Base-by-base conservation (phyloP, 345 rosid genomes). In the Populus euphratica region DNA sequence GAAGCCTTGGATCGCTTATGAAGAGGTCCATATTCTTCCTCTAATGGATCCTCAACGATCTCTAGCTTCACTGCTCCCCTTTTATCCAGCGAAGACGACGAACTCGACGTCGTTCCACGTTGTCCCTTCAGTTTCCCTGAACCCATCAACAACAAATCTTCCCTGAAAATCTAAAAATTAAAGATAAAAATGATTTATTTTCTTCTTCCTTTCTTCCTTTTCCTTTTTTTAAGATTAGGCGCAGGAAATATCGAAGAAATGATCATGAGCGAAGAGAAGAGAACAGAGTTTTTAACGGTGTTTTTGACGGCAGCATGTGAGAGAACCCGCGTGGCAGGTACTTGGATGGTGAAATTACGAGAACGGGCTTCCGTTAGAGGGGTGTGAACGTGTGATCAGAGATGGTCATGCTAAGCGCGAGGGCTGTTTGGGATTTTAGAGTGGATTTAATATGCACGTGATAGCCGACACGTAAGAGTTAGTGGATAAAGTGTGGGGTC, bases 1-100 rank as follows among this genome's bases (percentile, higher is more conserved):
- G 87, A 88, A 52, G 82, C 74, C 88, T 80, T 92, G 61, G 94
- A 85, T 83, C 98, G 91, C 88, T 96, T 94, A 79, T 68, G 81
- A 80, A 83, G 87, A 82, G 94, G 93, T 35, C 87, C 92, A 43
- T 87, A 81, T 73, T 86, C 90, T 76, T 94, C 99, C 81, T 90
- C 96, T 77, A 89, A 84, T 44, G 86, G 72, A 74, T 94, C 97
- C 74, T 91, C 97, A 0, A 56, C 83, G 83, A 92, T 87, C 95
- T 94, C 99, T 56, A 89, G 84, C 85, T 94, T 96, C 80, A 96
- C 97, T 86, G 93, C 89, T 16, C 80, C 73, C 85, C 87, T 90
- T 76, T 81, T 87, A 67, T 82, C 86, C 59, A 70, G 71, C 75
- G 89, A 80, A 11, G 72, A 69, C 33, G 72, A 39, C 20, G 72